phyloP scores from a whole-genome alignment of 495 filamentous ascomycete genomes.

The Penicillium herquei region DNA sequence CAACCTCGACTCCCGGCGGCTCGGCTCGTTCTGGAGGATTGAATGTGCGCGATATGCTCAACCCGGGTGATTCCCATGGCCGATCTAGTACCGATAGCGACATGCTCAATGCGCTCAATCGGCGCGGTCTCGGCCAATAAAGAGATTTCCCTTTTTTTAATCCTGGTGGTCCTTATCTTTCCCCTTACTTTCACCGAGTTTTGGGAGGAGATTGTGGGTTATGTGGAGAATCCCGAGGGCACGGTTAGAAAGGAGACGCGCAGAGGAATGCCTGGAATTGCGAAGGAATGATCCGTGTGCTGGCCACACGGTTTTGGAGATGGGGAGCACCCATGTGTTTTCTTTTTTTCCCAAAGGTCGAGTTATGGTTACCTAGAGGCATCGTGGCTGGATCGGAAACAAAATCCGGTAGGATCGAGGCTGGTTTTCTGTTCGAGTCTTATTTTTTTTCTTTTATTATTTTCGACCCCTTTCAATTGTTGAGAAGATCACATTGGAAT shows the following conservation, averaged over 20 bases:
- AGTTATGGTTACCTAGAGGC: constrained; percentile 8
- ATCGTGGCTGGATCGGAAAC: constrained; percentile 2
- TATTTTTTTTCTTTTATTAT: background rate
- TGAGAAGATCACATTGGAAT: background rate
- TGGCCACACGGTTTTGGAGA: constrained; percentile 25
- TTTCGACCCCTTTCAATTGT: background rate
- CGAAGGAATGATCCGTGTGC: constrained; percentile 27
- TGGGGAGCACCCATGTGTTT: constrained; percentile 23
- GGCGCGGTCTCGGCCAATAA: constrained; percentile 32
- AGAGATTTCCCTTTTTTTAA: background rate
- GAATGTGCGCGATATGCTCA: constrained; percentile 55
- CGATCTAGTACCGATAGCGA: constrained; percentile 54
- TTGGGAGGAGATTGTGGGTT: no score
- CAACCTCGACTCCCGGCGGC: constrained; percentile 35
- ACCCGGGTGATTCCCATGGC: constrained; percentile 43
- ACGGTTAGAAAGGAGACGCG: constrained; percentile 3
- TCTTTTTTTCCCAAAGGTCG: background rate
- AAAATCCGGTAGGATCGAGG: background rate
- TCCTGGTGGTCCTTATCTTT: background rate
- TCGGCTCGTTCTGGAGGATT: constrained; percentile 42
- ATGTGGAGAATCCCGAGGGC: background rate
- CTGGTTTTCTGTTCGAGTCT: background rate
- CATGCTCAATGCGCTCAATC: constrained; percentile 56
- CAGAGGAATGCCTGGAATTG: constrained; percentile 9
- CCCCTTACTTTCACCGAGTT: no score